Evolutionary conservation across 129 eudicot genomes (phyloP).

Genomic region (Saposhnikovia divaricata): DNA sequence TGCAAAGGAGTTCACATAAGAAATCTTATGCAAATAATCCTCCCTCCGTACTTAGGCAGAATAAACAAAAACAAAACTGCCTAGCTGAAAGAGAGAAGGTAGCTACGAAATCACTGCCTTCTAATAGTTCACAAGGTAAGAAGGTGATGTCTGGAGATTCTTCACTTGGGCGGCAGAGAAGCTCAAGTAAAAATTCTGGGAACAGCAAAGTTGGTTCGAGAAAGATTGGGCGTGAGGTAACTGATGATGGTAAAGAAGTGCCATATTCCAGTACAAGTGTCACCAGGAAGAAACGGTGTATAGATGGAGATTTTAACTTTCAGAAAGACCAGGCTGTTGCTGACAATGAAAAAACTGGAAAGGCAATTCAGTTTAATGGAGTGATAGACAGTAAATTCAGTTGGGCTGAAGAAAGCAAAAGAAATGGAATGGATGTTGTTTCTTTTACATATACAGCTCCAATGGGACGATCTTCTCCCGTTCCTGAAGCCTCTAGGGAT

Average conservation of each 20-base stretch:
- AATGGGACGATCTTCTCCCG: slow-evolving; percentile 36
- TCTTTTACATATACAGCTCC: slow-evolving; percentile 92
- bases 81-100: slow-evolving; percentile 43
- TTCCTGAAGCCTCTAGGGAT: slow-evolving; percentile 20
- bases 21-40: slow-evolving; percentile 32
- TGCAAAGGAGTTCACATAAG: slow-evolving; percentile 36
- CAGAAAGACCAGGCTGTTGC: slow-evolving; percentile 22
- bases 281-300: slow-evolving; percentile 52
- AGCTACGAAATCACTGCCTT: slow-evolving; percentile 35
- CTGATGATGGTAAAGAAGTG: slow-evolving; percentile 34
- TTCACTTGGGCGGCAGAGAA: slow-evolving; percentile 32
- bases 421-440: slow-evolving; percentile 51
- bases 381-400: slow-evolving; percentile 24
- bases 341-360: slow-evolving; percentile 16
- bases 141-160: slow-evolving; percentile 34
- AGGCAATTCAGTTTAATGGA: slow-evolving; percentile 16
- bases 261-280: slow-evolving; percentile 33
- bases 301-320: slow-evolving; percentile 40
- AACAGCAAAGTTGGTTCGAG: slow-evolving; percentile 36
- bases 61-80: slow-evolving; percentile 87
- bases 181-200: slow-evolving; percentile 21
- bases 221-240: slow-evolving; percentile 25
- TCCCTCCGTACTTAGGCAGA: slow-evolving; percentile 56
- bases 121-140: slow-evolving; percentile 32
- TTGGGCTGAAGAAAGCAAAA: slow-evolving; percentile 45